phyloP scores from a whole-genome alignment of 1,139 yeast species.

The Taphrina flavorubra region DNA sequence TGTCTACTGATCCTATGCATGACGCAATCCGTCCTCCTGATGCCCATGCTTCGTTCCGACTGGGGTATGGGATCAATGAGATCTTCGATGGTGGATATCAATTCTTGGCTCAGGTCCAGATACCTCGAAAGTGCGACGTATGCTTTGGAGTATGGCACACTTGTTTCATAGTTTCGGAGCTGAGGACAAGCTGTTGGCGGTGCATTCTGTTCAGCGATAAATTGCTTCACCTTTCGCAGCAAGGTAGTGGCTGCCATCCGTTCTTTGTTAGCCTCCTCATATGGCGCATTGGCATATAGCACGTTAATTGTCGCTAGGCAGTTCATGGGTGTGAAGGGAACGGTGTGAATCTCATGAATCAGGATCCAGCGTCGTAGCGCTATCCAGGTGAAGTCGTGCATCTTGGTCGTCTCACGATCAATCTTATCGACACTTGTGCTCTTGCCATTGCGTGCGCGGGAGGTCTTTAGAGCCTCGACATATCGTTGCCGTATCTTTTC shows the following conservation, averaged over 20 bases:
- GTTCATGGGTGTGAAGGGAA: constrained; percentile 17
- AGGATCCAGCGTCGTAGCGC: constrained; percentile 33
- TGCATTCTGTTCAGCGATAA: background rate
- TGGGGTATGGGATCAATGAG: constrained; percentile 31
- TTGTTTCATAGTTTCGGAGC: constrained; percentile 6
- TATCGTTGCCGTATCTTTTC: constrained; percentile 9
- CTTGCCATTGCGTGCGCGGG: background rate
- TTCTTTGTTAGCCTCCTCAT: background rate
- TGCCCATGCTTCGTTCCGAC: constrained; percentile 11
- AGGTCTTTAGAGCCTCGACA: background rate
- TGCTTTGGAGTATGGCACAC: constrained; percentile 18
- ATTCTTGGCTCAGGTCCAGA: constrained; percentile 12
- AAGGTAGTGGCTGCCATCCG: constrained; percentile 4
- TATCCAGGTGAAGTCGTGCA: constrained; percentile 13
- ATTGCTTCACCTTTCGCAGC: constrained; percentile 6
- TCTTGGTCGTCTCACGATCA: constrained; percentile 11
- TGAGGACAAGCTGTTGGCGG: background rate
- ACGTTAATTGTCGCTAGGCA: constrained; percentile 18
- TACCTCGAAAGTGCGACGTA: constrained; percentile 20
- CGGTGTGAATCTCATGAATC: constrained; percentile 6
- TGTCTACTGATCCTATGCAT: constrained; percentile 31
- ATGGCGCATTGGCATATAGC: background rate
- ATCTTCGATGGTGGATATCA: constrained; percentile 17
- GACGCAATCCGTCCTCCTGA: constrained; percentile 28
- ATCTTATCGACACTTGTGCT: constrained; percentile 7